A percentile compares a stretch with the other conserved stretches of the same genome.
Conservation (phyloP, 129 eudicot genomes). For the Artemisia tridentata region DNA sequence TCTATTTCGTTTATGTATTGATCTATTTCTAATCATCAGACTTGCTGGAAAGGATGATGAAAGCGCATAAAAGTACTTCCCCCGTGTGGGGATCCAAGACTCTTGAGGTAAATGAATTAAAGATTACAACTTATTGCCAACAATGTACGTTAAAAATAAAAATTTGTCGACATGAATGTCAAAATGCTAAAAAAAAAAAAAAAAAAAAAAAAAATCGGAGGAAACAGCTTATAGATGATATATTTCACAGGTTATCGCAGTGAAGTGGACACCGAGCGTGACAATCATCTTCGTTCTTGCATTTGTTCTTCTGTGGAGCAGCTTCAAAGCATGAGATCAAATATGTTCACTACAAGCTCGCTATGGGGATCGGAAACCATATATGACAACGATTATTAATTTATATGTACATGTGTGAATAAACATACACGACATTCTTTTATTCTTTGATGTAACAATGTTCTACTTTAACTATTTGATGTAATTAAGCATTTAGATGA, state of each 20-base stretch:
- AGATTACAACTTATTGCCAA: neutral
- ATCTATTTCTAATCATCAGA: constrained; percentile 25
- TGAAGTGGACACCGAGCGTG: too few species aligned
- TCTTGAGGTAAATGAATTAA: constrained; percentile 43
- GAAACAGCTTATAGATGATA: neutral
- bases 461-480: too few species aligned
- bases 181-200: too few species aligned
- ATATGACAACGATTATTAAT: too few species aligned
- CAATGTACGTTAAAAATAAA: neutral
- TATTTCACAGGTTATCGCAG: constrained; percentile 3
- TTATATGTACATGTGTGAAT: too few species aligned
- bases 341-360: too few species aligned
- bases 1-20: constrained; percentile 1
- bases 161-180: too few species aligned
- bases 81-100: constrained; percentile 52
- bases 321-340: constrained; percentile 1
- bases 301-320: constrained; percentile 30
- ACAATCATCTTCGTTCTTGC: constrained; percentile 3
- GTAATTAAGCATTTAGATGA: too few species aligned
- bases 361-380: too few species aligned
- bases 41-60: constrained; percentile 38
- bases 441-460: too few species aligned
- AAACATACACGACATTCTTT: too few species aligned
- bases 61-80: constrained; percentile 41
- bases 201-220: too few species aligned